These are phyloP conservation scores for Beauveria sp. DNA, from an alignment of 2,329 filamentous ascomycete genomes.

Conservation along the genomic window DNA sequence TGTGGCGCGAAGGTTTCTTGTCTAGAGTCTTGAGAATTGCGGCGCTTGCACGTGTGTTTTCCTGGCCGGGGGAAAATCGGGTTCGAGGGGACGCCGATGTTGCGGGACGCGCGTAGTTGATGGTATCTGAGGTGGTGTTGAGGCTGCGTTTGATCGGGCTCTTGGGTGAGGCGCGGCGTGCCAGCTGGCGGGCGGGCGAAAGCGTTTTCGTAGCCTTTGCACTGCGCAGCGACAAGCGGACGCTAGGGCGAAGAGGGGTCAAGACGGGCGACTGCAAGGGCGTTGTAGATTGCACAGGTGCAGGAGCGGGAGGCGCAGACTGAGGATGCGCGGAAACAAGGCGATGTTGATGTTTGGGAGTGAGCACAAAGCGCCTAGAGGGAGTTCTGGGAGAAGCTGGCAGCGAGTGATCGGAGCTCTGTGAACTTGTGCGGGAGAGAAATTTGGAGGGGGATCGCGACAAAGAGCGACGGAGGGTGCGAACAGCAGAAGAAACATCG, in stretches of 20 bases:
- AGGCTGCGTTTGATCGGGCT: slow-evolving; percentile 76
- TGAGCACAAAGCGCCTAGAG: slow-evolving; percentile 35
- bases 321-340: slow-evolving; percentile 23
- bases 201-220: slow-evolving; percentile 51
- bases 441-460: slow-evolving; percentile 94
- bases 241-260: slow-evolving; percentile 58
- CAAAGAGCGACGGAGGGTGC: slow-evolving; percentile 76
- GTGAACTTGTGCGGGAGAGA: slow-evolving; percentile 43
- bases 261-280: slow-evolving; percentile 43
- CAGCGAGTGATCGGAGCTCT: slow-evolving; percentile 40
- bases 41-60: slow-evolving; percentile 34
- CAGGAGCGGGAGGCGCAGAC: slow-evolving; percentile 26
- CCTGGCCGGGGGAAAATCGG: slow-evolving; percentile 25
- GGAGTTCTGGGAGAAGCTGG: slow-evolving; percentile 42
- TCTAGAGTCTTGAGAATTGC: slow-evolving; percentile 37
- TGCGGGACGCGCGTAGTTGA: slow-evolving; percentile 51
- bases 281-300: slow-evolving; percentile 18
- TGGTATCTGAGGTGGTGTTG: slow-evolving; percentile 60
- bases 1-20: slow-evolving; percentile 40
- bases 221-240: slow-evolving; percentile 59
- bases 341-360: slow-evolving; percentile 27
- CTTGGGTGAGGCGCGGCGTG: slow-evolving; percentile 66
- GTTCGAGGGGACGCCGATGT: slow-evolving; percentile 28
- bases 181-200: slow-evolving; percentile 41
- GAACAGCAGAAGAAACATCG: slow-evolving; percentile 73